Evolutionary conservation across 2,329 filamentous ascomycete species (phyloP).

Genomic region (Talaromyces sp.): DNA sequence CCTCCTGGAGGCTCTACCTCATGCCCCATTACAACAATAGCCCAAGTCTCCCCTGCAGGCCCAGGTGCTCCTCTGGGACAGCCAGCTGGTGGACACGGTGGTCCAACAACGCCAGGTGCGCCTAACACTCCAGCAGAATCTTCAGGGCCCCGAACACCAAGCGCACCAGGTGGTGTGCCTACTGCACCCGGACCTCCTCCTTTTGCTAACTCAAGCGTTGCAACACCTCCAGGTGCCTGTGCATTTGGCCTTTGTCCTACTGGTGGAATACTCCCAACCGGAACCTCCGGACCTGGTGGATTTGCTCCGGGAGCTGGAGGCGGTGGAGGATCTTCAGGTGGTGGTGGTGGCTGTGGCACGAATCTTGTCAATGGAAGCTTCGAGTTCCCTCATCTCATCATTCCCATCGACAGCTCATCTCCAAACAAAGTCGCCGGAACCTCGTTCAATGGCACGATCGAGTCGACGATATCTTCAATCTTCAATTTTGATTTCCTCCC

Average conservation of each 20-base stretch:
- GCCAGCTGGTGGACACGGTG: neutral
- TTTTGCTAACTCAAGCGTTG: constrained; percentile 7
- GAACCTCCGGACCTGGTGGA: neutral
- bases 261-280: neutral
- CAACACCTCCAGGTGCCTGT: neutral
- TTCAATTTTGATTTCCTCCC: constrained; percentile 67
- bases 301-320: constrained; percentile 14
- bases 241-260: neutral
- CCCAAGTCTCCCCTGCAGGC: neutral
- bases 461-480: constrained; percentile 53
- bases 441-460: constrained; percentile 55
- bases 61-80: neutral
- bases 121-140: constrained; percentile 3
- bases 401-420: constrained; percentile 55
- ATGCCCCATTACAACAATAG: neutral
- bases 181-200: constrained; percentile 15
- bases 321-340: constrained; percentile 12
- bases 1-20: neutral
- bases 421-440: constrained; percentile 54
- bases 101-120: neutral
- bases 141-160: constrained; percentile 6
- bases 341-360: constrained; percentile 40
- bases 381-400: constrained; percentile 61
- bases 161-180: constrained; percentile 9
- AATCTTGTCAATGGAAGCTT: constrained; percentile 44